phyloP scores from a whole-genome alignment of 192 early-diverging fungal species.

The Coemansia sp. region DNA sequence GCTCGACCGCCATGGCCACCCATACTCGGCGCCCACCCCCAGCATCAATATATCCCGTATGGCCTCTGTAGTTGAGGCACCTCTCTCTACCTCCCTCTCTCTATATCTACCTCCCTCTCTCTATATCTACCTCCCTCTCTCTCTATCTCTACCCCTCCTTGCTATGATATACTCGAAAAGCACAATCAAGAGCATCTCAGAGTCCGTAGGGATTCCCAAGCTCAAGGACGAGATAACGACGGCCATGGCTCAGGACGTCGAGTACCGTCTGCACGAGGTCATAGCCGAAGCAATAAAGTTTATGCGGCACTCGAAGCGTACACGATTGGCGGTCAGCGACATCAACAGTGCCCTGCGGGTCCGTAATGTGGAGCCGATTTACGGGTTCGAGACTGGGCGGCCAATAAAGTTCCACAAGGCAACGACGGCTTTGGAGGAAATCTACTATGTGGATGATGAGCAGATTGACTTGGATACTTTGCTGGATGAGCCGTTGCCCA shows the following conservation, averaged over 20 bases:
- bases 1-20: too few relatives aligned
- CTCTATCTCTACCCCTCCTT: too few relatives aligned
- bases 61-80: too few relatives aligned
- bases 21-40: too few relatives aligned
- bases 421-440: slow-evolving; percentile 55
- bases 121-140: too few relatives aligned
- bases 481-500: slow-evolving; percentile 78
- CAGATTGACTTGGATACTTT: slow-evolving; percentile 89
- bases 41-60: too few relatives aligned
- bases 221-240: slow-evolving; percentile 83
- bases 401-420: slow-evolving; percentile 67
- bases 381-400: slow-evolving; percentile 74
- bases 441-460: slow-evolving; percentile 92
- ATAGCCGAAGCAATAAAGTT: slow-evolving; percentile 92
- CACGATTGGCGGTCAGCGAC: slow-evolving; percentile 74
- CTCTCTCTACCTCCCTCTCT: too few relatives aligned
- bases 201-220: slow-evolving; percentile 72
- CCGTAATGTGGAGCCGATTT: slow-evolving; percentile 92
- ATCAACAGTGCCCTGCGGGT: slow-evolving; percentile 87
- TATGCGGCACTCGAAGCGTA: slow-evolving; percentile 90
- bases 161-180: slow-evolving; percentile 41
- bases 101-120: too few relatives aligned
- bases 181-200: slow-evolving; percentile 66
- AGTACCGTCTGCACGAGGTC: slow-evolving; percentile 92
- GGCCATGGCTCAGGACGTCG: slow-evolving; percentile 84